Conservation (phyloP, 2,329 filamentous ascomycete genomes). For the Exophiala sideris region DNA sequence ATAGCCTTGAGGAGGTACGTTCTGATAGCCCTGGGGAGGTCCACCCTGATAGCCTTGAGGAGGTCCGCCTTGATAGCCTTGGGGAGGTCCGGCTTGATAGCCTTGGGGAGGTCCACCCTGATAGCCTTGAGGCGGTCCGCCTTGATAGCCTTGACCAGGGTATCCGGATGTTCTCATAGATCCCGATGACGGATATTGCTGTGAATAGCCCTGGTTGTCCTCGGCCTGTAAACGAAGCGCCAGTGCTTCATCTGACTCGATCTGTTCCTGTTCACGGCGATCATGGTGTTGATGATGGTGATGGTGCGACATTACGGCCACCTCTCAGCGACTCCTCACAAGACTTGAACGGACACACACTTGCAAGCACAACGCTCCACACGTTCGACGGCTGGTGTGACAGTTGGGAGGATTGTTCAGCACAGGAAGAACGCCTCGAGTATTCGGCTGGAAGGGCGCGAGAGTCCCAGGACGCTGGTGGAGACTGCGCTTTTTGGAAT, state of each 20-base stretch:
- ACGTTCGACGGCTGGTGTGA: background rate
- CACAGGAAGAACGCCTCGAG: background rate
- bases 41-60: background rate
- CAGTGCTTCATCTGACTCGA: background rate
- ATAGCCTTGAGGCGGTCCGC: background rate
- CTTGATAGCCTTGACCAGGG: background rate
- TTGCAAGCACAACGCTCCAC: background rate
- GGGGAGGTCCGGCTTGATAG: background rate
- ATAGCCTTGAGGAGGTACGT: background rate
- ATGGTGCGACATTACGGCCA: background rate
- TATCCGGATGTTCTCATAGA: background rate
- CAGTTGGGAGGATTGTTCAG: background rate
- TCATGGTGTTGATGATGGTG: background rate
- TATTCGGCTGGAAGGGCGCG: background rate
- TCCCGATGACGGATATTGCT: background rate
- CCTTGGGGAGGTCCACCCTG: slow-evolving; percentile 2
- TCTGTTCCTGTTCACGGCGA: background rate
- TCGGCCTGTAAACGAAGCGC: background rate
- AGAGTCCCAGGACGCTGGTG: background rate
- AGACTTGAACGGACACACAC: background rate
- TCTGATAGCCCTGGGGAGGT: slow-evolving; percentile 1
- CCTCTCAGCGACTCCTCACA: background rate
- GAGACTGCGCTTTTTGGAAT: background rate
- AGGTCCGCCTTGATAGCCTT: background rate
- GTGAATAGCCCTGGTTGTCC: background rate